A percentile compares a stretch with the other conserved stretches of the same genome.
Conservation (phyloP, 2,329 filamentous ascomycete genomes). For the Myriangium duriaei region DNA sequence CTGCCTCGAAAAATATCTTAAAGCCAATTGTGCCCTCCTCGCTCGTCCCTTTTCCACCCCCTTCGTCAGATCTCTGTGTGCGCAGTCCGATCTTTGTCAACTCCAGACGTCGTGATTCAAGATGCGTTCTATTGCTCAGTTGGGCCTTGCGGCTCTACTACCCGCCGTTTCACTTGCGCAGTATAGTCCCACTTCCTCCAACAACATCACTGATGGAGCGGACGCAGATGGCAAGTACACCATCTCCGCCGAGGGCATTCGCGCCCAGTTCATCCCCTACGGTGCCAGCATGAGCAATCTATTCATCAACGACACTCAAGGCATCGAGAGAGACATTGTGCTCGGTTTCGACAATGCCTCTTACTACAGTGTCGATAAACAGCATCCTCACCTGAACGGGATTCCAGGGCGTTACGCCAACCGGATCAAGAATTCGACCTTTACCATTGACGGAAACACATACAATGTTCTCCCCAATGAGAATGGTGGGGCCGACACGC, state of each 20-base stretch:
- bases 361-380: constrained; percentile 51
- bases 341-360: constrained; percentile 64
- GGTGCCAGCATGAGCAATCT: constrained; percentile 62
- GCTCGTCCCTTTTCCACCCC: no score
- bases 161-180: constrained; percentile 13
- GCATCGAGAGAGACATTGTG: constrained; percentile 57
- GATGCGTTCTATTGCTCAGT: not conserved
- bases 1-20: no score
- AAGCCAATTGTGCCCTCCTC: no score
- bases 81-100: no score
- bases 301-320: constrained; percentile 55
- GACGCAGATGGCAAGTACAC: constrained; percentile 50
- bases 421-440: constrained; percentile 53
- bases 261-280: constrained; percentile 59
- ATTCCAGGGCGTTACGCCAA: constrained; percentile 65
- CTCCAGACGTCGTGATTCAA: no score
- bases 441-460: constrained; percentile 34
- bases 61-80: no score
- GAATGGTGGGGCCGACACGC: constrained; percentile 36
- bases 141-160: constrained; percentile 13
- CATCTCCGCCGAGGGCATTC: constrained; percentile 53
- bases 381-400: constrained; percentile 59
- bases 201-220: constrained; percentile 10
- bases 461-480: constrained; percentile 41
- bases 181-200: constrained; percentile 7